Evolutionary conservation across 1,284 basidiomycete genomes (phyloP).

Genomic region (Hemileia vastatrix): DNA sequence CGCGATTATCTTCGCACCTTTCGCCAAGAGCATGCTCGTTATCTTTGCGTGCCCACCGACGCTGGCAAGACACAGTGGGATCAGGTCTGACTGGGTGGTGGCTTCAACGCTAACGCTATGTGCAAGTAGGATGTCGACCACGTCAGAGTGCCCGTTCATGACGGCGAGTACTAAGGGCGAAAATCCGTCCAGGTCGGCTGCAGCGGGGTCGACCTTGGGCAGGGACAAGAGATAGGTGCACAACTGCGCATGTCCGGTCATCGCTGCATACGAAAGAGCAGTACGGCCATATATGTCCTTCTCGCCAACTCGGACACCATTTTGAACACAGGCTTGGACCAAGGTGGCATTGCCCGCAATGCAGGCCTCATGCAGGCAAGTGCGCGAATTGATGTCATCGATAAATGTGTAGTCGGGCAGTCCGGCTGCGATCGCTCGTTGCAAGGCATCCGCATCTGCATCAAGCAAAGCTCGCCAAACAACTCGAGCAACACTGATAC

Average conservation of each 20-base stretch:
- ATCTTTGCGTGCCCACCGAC: constrained; percentile 80
- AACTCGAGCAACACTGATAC: constrained; percentile 65
- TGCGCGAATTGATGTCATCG: constrained; percentile 94
- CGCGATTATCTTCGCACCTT: constrained; percentile 66
- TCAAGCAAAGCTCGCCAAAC: constrained; percentile 82
- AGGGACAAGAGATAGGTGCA: constrained; percentile 56
- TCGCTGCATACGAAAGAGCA: constrained; percentile 88
- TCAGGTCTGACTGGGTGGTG: constrained; percentile 57
- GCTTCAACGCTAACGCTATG: too few species aligned
- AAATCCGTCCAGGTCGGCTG: too few species aligned
- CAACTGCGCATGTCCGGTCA: constrained; percentile 73
- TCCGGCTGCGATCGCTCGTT: constrained; percentile 55
- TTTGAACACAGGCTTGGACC: constrained; percentile 70
- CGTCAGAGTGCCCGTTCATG: constrained; percentile 72
- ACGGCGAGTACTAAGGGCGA: too few species aligned
- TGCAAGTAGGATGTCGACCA: constrained; percentile 67
- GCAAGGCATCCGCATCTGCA: constrained; percentile 58
- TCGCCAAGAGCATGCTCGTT: constrained; percentile 63
- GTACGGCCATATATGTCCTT: constrained; percentile 83
- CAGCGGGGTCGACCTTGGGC: too few species aligned
- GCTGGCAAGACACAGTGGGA: constrained; percentile 80
- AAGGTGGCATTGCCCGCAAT: constrained; percentile 70
- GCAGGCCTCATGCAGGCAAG: constrained; percentile 82
- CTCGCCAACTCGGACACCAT: constrained; percentile 58
- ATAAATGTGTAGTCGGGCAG: constrained; percentile 81